Base-by-base conservation (phyloP, 176 grass and related monocot species). In the Raddia guianensis region DNA sequence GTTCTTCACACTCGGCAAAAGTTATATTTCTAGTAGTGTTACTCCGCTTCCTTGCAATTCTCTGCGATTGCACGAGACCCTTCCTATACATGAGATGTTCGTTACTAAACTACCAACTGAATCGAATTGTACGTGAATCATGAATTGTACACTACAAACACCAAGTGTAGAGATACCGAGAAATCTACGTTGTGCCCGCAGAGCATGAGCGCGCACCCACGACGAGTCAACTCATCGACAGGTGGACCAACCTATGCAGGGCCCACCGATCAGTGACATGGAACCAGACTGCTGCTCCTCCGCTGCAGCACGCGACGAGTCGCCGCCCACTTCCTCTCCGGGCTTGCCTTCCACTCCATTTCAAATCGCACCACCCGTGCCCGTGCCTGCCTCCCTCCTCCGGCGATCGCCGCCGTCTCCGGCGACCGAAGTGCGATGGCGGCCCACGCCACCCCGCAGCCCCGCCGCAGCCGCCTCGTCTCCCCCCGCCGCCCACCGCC, bases 311-410 rank as follows among this genome's bases (percentile, higher is more conserved):
- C 72, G 63, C 62, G 49, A 71, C 52, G 49, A 54, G 34, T 4
- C 18, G 27, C 27, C 27, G 27, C 2, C 7, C 12, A 14, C 8
- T 2, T 65, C 15, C 0, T 12, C 53, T 3, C 14, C 20, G 9
- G 7, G 0, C 68, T 67, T 80, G 61, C 51, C 84, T 68, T 75
- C 12, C 8, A 86, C 77, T 37, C 62, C 84, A 68, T 74, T 86
- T 75, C 62, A 80, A 86, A 75, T 6, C 52, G 5, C 54, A 27
- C 27, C 27, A 27, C 27, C 27, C 27, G 27, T 27, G 27, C 27
- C 27, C 27, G 27, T 27, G 27, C 27, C 27, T 9, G 45, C 68
- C 43, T 13, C 27, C 56, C 3, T 6, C 21, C 53, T 12, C 64
- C 7, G n/a, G n/a, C n/a, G n/a, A n/a, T 21, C 47, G 48, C 32